Evolutionary conservation across 768 basidiomycete genomes (phyloP), one percentile per base, ranked within the genome.

Genomic region (Amyloporia xantha): DNA sequence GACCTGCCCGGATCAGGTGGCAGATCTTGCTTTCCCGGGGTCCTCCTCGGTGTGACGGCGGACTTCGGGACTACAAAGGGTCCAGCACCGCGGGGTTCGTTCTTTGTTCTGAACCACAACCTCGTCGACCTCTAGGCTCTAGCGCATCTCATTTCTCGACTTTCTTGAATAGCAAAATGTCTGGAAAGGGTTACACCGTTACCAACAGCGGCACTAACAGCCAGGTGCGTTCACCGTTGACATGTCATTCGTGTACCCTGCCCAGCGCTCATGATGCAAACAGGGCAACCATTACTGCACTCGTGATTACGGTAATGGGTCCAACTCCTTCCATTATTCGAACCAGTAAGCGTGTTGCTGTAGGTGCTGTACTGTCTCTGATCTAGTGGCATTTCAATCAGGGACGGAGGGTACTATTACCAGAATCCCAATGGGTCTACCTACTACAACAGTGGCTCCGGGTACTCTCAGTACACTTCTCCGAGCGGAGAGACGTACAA

Each of bases 261-360:
- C 9, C 33, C 45, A 36, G 20, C 26, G 27, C 28, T 41, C 1
- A 24, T 47, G 1, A 47, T 35, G 40, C 23, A 12, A 36, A 30
- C 47, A 82, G 79, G 82, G 80, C 1, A 84, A 83, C 57, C 77
- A 81, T 56, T 81, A 77, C 56, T 81, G 77, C 62, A 61, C 68
- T 57, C 79, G 81, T 43, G 66, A 75, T 56, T 71, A 72, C 35
- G 71, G 70, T 24, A 58, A 52, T 24, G 68, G 72, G 10, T 65
- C 67, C 2, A 62, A 53, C 39, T 72, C 76, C 0, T 84, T 83
- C 50, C 82, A 83, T 54, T 84, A 84, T 58, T 81, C 78, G 5
- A 83, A 83, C 64, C 53, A 23, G 79, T 80, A 58, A 2, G 72
- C 64, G 9, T 43, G 11, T 4, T 13, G 25, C 6, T 17, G 15